These are phyloP conservation scores for Hygrophorus pudorinus DNA, from an alignment of 768 basidiomycete species.

Conservation along the genomic window DNA sequence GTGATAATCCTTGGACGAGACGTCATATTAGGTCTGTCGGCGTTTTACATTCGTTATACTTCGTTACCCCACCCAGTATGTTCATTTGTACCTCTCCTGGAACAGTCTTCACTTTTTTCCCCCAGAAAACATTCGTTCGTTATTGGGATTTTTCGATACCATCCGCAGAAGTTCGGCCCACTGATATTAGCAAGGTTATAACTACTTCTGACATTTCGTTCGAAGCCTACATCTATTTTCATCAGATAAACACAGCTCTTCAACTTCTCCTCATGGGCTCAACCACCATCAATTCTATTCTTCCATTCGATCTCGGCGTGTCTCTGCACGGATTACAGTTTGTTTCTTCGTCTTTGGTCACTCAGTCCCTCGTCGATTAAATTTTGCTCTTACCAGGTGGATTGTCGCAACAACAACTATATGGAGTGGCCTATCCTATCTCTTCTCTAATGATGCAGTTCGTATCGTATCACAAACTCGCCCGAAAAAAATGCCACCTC, in stretches of 20 bases:
- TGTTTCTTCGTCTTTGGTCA: constrained; percentile 19
- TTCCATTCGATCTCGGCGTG: constrained; percentile 46
- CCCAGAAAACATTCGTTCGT: constrained; percentile 79
- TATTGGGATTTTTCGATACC: constrained; percentile 98
- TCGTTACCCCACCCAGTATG: constrained; percentile 81
- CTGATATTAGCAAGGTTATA: constrained; percentile 81
- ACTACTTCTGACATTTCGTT: background rate
- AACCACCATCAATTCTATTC: constrained; percentile 77
- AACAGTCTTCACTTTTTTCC: constrained; percentile 1
- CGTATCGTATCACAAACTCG: constrained; percentile 38
- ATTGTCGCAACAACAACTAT: constrained; percentile 85
- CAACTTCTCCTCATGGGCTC: constrained; percentile 87
- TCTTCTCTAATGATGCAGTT: constrained; percentile 69
- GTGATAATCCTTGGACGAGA: constrained; percentile 85
- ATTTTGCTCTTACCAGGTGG: constrained; percentile 39
- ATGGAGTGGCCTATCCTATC: constrained; percentile 81
- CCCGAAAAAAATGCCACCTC: constrained; percentile 19
- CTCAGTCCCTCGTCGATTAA: background rate
- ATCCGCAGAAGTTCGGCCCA: constrained; percentile 90
- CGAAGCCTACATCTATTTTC: background rate
- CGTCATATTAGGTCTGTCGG: constrained; percentile 73
- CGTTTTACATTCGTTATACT: constrained; percentile 89
- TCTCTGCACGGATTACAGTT: constrained; percentile 68
- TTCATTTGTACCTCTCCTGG: background rate
- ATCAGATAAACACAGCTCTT: constrained; percentile 82